Evolutionary conservation across 1,284 basidiomycete genomes (phyloP).

Genomic region (Hymenochaete sp.): DNA sequence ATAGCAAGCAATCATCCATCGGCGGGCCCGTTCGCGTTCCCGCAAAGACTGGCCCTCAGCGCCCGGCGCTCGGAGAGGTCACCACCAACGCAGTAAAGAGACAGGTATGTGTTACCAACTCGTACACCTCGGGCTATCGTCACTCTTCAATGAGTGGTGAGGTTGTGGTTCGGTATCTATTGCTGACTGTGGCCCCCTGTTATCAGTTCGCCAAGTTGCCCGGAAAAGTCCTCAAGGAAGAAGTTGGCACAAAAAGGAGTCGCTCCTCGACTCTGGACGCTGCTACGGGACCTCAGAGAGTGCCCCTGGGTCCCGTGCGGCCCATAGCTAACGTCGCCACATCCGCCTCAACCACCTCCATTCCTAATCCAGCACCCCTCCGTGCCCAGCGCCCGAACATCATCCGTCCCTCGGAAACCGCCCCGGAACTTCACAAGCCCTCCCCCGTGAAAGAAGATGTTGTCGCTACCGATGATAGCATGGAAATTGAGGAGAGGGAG

Average conservation of each 20-base stretch:
- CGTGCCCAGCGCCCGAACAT: conserved; percentile 31
- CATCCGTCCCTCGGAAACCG: conserved; percentile 29
- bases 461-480: conserved; percentile 28
- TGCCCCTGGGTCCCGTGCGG: conserved; percentile 53
- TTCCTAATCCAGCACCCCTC: conserved; percentile 23
- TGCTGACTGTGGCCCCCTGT: conserved; percentile 4
- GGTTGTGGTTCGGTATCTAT: not conserved
- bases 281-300: conserved; percentile 50
- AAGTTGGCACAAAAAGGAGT: conserved; percentile 51
- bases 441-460: conserved; percentile 27
- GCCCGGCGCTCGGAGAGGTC: conserved; percentile 64
- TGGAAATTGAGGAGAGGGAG: conserved; percentile 43
- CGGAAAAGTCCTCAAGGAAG: conserved; percentile 25
- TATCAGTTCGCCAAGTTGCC: conserved; percentile 21
- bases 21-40: conserved; percentile 36
- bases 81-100: conserved; percentile 63
- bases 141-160: not conserved
- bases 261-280: conserved; percentile 53
- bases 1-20: conserved; percentile 49
- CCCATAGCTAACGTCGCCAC: conserved; percentile 32
- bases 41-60: conserved; percentile 31
- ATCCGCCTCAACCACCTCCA: conserved; percentile 21
- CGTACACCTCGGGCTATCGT: not conserved
- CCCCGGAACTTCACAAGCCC: conserved; percentile 29
- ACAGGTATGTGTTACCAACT: conserved; percentile 46